Evolutionary conservation across 2,329 filamentous ascomycete species (phyloP), one percentile per base, ranked within the genome.

Genomic region (Leptographium galeiforme): DNA sequence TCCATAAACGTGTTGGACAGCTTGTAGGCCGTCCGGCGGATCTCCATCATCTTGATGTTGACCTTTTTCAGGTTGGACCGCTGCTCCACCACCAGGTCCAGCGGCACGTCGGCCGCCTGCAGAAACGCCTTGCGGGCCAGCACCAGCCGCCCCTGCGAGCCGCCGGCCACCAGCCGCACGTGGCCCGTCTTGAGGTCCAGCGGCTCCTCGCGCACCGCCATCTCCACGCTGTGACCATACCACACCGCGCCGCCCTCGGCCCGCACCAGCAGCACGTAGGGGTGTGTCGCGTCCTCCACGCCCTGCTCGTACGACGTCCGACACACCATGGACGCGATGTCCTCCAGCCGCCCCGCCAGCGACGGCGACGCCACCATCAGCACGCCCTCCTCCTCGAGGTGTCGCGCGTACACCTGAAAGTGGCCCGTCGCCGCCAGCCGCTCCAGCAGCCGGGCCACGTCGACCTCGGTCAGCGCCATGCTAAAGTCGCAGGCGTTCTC

Each of bases 1-100:
- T 97, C 91, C 89, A 98, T 96, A 68, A 98, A 97, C 8, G 89
- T 89, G 69, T 96, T 97, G 51, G 89, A 95, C 45, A 98, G 76
- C 68, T 95, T 95, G 74, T 94, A 97, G 4, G 91, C 89, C 2
- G 94, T 94, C 66, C 90, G 89, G 62, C 94, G 90, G 62, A 96
- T 95, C 66, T 95, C 94, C 62, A 89, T 91, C 58, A 98, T 72
- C 65, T 94, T 87, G 50, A 84, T 74, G 64, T 97, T 94, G 60
- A 98, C 93, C 61, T 94, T 88, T 58, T 88, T 86, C 41, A 98
- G 77, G 64, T 96, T 97, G 19, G 93, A 94, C 59, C 93, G 80
- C 63, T 95, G 88, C 66, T 97, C 93, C 53, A 95, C 85, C 11
- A 95, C 77, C 52, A 95, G 84, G 62, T 94, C 89, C 36, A 98